Percentiles rank a stretch among this genome's conserved stretches.
Evolutionary conservation across 176 grass and related monocot genomes (phyloP).

Genomic region (Aegilops longissima): DNA sequence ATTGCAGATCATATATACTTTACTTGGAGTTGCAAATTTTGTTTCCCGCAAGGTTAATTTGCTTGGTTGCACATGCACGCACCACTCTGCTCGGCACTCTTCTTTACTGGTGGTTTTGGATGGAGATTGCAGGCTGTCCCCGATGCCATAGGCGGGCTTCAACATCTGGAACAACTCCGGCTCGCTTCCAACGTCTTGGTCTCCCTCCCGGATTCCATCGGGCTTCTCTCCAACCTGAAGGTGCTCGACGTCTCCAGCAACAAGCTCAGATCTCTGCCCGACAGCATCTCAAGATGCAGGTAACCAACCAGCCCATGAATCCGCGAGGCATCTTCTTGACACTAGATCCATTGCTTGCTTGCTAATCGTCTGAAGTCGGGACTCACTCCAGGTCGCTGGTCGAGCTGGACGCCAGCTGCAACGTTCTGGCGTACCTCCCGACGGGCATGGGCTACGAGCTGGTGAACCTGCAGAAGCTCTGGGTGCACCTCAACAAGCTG

Average conservation of each 20-base stretch:
- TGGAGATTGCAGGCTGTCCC: constrained; percentile 46
- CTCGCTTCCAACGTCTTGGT: constrained; percentile 62
- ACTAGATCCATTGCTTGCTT: neutral
- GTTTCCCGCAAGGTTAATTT: too few relatives aligned
- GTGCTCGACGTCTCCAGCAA: constrained; percentile 87
- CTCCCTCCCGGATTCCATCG: constrained; percentile 69
- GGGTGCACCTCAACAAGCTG: constrained; percentile 88
- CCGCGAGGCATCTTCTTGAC: neutral
- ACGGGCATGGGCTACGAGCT: constrained; percentile 80
- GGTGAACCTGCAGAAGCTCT: constrained; percentile 51
- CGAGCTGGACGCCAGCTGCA: constrained; percentile 86
- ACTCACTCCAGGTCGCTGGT: constrained; percentile 57
- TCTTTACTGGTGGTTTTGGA: neutral
- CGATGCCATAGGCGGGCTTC: constrained; percentile 69
- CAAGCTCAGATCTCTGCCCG: constrained; percentile 71
- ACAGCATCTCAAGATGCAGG: constrained; percentile 93
- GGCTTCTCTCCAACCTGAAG: constrained; percentile 73
- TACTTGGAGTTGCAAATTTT: too few relatives aligned
- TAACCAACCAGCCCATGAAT: constrained; percentile 3
- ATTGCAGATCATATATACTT: neutral
- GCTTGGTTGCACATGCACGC: too few relatives aligned
- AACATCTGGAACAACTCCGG: constrained; percentile 69
- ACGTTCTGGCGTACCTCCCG: constrained; percentile 72
- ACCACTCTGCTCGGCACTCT: too few relatives aligned
- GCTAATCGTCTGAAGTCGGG: neutral